phyloP scores from a whole-genome alignment of 805 yeast genomes.

The Cyberlindnera sargentensis region DNA sequence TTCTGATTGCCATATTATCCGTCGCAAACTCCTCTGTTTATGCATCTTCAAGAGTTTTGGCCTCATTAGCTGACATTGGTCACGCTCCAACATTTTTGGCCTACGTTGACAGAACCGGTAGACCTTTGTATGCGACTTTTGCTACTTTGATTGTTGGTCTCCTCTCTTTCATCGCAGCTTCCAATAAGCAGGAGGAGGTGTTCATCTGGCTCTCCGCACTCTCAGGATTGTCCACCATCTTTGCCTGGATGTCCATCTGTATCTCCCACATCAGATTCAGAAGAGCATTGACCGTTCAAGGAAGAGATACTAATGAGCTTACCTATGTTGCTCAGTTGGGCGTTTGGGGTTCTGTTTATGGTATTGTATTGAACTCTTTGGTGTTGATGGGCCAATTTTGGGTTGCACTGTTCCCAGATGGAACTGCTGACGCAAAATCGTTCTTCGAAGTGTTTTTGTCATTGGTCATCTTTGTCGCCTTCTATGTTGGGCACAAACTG shows the following conservation, averaged over 20 bases:
- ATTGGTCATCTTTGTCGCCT: conserved; percentile 31
- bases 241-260: conserved; percentile 75
- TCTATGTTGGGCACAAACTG: conserved; percentile 35
- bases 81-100: conserved; percentile 41
- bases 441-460: conserved; percentile 37
- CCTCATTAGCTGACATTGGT: conserved; percentile 45
- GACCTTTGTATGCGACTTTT: conserved; percentile 46
- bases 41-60: conserved; percentile 48
- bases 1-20: conserved; percentile 51
- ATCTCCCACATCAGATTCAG: conserved; percentile 65
- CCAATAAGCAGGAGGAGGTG: conserved; percentile 45
- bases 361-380: conserved; percentile 48
- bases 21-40: conserved; percentile 44
- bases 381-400: conserved; percentile 75
- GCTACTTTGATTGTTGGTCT: conserved; percentile 43
- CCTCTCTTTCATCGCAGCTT: conserved; percentile 56
- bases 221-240: conserved; percentile 66
- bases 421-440: conserved; percentile 24
- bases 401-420: conserved; percentile 43
- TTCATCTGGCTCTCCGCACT: conserved; percentile 72
- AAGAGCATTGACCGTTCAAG: conserved; percentile 48
- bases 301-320: conserved; percentile 59
- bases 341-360: conserved; percentile 56
- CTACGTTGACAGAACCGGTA: conserved; percentile 42
- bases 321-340: conserved; percentile 66